These are phyloP conservation scores for Penicillium frequentans DNA, from an alignment of 2,329 filamentous ascomycete species.

Conservation along the genomic window DNA sequence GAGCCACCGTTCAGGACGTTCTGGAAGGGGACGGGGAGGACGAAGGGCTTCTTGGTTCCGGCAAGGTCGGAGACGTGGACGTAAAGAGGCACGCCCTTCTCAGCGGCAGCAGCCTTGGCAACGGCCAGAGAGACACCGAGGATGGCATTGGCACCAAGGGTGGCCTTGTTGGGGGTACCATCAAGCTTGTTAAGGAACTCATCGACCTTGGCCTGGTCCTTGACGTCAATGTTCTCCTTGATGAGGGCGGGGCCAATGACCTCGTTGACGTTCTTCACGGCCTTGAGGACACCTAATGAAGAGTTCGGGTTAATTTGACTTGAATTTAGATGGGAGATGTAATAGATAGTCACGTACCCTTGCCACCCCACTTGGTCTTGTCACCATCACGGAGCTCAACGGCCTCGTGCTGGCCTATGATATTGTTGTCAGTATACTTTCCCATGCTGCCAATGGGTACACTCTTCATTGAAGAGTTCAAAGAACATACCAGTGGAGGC, in stretches of 20 bases:
- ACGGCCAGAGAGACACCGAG: constrained; percentile 80
- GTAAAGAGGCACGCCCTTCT: constrained; percentile 85
- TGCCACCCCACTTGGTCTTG: constrained; percentile 81
- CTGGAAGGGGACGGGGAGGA: constrained; percentile 88
- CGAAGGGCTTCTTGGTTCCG: constrained; percentile 88
- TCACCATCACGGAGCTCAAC: constrained; percentile 89
- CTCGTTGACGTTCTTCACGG: constrained; percentile 82
- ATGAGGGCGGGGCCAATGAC: constrained; percentile 78
- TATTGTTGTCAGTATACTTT: constrained; percentile 18
- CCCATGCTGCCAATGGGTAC: constrained; percentile 1
- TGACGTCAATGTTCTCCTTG: constrained; percentile 78
- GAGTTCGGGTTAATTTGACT: neutral
- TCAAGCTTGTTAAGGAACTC: constrained; percentile 83
- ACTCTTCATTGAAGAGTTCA: neutral
- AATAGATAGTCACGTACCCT: constrained; percentile 55
- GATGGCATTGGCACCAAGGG: constrained; percentile 85
- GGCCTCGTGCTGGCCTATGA: constrained; percentile 80
- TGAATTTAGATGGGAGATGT: neutral
- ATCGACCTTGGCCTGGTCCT: constrained; percentile 82
- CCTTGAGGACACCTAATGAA: constrained; percentile 65
- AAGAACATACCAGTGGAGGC: constrained; percentile 79
- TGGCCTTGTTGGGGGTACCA: constrained; percentile 81
- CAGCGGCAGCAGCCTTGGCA: constrained; percentile 85
- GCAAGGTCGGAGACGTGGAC: constrained; percentile 84
- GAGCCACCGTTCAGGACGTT: constrained; percentile 93